Conservation (phyloP, 2,329 filamentous ascomycete genomes). For the Pseudogymnoascus sp. region DNA sequence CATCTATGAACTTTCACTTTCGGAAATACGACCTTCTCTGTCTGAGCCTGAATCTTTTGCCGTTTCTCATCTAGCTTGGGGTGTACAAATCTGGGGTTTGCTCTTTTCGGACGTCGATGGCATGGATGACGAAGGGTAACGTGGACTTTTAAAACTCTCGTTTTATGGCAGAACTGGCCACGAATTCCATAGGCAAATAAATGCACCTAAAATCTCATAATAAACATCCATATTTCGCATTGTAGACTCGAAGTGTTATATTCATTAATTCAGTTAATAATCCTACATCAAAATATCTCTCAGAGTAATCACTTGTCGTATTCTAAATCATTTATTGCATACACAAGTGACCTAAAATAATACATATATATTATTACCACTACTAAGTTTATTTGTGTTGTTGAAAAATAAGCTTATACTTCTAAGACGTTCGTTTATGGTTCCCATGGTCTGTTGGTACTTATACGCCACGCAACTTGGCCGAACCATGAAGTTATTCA, state of each 20-base stretch:
- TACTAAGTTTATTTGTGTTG: too few relatives aligned
- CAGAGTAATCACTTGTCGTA: neutral
- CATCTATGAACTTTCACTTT: constrained; percentile 2
- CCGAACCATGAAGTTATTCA: too few relatives aligned
- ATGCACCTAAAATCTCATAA: constrained; percentile 1
- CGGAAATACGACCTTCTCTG: constrained; percentile 1
- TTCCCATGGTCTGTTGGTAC: too few relatives aligned
- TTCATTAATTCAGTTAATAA: neutral
- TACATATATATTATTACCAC: neutral
- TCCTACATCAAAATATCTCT: neutral
- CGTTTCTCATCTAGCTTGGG: constrained; percentile 1
- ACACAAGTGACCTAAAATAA: neutral
- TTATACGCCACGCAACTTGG: too few relatives aligned
- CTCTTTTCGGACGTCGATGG: constrained; percentile 1
- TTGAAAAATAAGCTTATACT: neutral
- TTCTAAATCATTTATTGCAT: neutral
- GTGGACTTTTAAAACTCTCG: neutral
- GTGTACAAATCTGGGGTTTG: constrained; percentile 2
- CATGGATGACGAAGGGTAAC: neutral
- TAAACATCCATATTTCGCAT: neutral
- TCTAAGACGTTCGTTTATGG: neutral
- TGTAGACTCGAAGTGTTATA: neutral
- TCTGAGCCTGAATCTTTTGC: neutral
- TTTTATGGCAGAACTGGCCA: neutral
- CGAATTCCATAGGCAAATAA: constrained; percentile 5